Conservation (phyloP, 805 yeast genomes). For the Lachancea sp. region DNA sequence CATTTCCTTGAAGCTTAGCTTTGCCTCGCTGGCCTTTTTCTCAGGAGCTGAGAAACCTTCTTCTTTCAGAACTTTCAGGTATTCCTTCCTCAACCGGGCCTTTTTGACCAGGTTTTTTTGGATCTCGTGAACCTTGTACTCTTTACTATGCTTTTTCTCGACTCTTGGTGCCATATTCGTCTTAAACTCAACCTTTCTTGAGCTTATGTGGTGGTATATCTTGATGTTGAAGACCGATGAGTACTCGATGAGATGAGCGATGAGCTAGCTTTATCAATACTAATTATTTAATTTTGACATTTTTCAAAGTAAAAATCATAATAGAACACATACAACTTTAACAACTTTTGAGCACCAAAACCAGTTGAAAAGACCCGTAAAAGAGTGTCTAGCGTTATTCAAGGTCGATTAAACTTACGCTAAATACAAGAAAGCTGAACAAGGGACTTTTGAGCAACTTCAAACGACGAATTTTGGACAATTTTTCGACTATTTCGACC, state of each 20-base stretch:
- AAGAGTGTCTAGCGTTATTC: background rate
- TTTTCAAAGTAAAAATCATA: background rate
- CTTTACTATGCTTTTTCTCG: constrained; percentile 32
- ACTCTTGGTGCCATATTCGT: constrained; percentile 5
- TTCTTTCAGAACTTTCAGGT: constrained; percentile 68
- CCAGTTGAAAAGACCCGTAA: background rate
- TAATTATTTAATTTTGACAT: background rate
- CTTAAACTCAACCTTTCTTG: background rate
- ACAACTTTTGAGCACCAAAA: background rate
- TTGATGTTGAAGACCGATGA: too few species aligned
- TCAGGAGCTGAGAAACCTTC: constrained; percentile 58
- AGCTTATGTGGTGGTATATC: background rate
- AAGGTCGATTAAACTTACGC: too few species aligned
- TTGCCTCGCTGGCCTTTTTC: constrained; percentile 19
- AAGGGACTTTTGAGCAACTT: too few species aligned
- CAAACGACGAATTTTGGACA: too few species aligned
- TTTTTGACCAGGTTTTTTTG: constrained; percentile 70
- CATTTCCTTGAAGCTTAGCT: constrained; percentile 15
- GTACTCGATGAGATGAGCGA: background rate
- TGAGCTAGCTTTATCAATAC: constrained; percentile 2
- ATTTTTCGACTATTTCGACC: too few species aligned
- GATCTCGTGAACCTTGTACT: constrained; percentile 52
- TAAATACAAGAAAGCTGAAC: too few species aligned
- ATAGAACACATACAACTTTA: background rate
- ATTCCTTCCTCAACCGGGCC: constrained; percentile 73